Evolutionary conservation across 768 basidiomycete species (phyloP), one percentile per base, ranked within the genome.

Genomic region (Kwoniella sp.): DNA sequence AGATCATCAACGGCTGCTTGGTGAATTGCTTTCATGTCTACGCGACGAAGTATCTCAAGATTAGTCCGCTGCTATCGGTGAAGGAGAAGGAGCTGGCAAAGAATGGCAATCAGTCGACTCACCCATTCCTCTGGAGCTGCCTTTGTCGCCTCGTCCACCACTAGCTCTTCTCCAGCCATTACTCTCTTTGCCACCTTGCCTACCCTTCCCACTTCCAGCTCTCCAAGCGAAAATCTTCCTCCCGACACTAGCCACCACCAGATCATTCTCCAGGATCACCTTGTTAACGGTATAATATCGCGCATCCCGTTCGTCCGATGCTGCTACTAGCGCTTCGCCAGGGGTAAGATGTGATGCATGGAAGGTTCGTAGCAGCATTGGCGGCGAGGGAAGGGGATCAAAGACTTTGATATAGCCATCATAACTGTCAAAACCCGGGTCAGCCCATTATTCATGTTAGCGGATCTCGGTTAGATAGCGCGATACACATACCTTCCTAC

Each of bases 191-290:
- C 67, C 68, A 1, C 54, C 54, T 24, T 66, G 60, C 24, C 71
- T 60, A 13, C 68, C 63, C 63, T 74, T 79, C 0, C 67, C 68
- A 21, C 63, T 67, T 12, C 77, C 77, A 1, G 77, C 77, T 26
- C 71, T 50, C 77, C 77, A 79, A 22, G 69, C 72, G 24, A 77
- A 66, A 12, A 79, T 69, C 33, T 68, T 68, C 22, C 62, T 49
- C 10, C 77, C 77, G 33, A 79, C 66, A 26, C 58, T 59, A 17
- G 77, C 77, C 5, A 77, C 74, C 26, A 77, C 60, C 57, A 79
- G 65, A 54, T 79, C 77, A 33, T 77, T 70, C 59, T 77, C 77
- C 22, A 79, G 63, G 26, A 77, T 65, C 46, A 79, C 68, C 25
- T 73, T 66, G 60, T 79, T 79, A 17, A 72, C 68, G 3, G 72